Evolutionary conservation across 192 early-diverging fungal species (phyloP), one percentile per base, ranked within the genome.

Genomic region (Backusella mclennaniae): DNA sequence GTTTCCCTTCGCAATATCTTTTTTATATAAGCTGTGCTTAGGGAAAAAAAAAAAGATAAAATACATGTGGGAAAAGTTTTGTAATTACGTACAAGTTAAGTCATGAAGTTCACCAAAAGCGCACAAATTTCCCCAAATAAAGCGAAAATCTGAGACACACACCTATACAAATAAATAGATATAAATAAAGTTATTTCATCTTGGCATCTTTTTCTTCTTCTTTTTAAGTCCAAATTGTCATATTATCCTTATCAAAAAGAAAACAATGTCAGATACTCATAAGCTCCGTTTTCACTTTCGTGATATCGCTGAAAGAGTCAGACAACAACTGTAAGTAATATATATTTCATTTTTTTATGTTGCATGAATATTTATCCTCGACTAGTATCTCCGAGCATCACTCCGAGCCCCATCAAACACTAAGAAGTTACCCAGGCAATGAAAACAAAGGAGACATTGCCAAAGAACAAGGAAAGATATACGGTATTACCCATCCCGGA

Each of bases 401-500:
- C 33, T 86, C 84, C 3, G 67, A 80, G 14, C 81, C 85, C 9
- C 84, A 86, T 53, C 71, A 78, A 59, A 77, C 52, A 17, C 71
- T 86, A 14, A 78, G 85, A 66, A 75, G 75, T 4, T 83, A 83
- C 66, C 67, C 73, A 23, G 85, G 85, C 21, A 87, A 87, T 69
- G 76, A 56, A 29, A 75, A 79, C 33, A 56, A 72, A 12, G 67
- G 71, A 5, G 17, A 6, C 0, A 12, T n/a, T 12, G 33, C 9
- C 35, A 69, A 86, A 31, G 36, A 72, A 11, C 36, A 63, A 42
- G 41, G 35, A 2, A 38, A 69, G 7, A 84, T 78, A 12, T 74
- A 73, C 41, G 79, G 78, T 23, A 84, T 87, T 14, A 76, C 85
- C 38, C 83, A 87, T 35, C 87, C 87, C 11, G 78, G 78, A 7